phyloP scores from a whole-genome alignment of 495 filamentous ascomycete genomes.

The Platismatia glauca region DNA sequence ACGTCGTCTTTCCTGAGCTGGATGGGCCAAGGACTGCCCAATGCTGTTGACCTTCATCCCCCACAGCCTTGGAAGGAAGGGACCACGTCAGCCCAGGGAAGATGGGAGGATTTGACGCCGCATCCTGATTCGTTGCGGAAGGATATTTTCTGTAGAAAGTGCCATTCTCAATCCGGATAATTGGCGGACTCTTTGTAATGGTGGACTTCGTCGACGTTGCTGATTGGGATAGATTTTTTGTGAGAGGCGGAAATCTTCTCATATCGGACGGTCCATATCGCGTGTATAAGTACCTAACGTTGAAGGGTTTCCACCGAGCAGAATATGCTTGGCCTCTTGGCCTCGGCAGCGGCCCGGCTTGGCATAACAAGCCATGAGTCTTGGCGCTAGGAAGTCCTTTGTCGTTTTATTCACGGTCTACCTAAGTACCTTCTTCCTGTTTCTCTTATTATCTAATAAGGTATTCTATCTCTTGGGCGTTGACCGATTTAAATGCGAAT shows the following conservation, averaged over 20 bases:
- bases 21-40: slow-evolving; percentile 74
- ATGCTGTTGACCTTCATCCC: slow-evolving; percentile 34
- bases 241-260: slow-evolving; percentile 23
- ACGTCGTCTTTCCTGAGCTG: slow-evolving; percentile 60
- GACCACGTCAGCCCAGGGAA: slow-evolving; percentile 59
- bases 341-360: slow-evolving; percentile 14
- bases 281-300: too few relatives aligned
- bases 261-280: slow-evolving; percentile 22
- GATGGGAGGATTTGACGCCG: slow-evolving; percentile 49
- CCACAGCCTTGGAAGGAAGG: slow-evolving; percentile 43
- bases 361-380: too few relatives aligned
- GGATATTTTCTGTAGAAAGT: slow-evolving; percentile 80
- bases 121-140: slow-evolving; percentile 32
- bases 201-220: slow-evolving; percentile 7
- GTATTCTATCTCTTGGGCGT: too few relatives aligned
- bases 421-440: too few relatives aligned
- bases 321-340: too few relatives aligned
- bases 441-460: too few relatives aligned
- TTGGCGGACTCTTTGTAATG: slow-evolving; percentile 33
- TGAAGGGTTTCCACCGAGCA: too few relatives aligned
- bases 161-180: slow-evolving; percentile 64
- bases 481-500: too few relatives aligned
- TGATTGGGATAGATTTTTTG: not conserved
- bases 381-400: too few relatives aligned
- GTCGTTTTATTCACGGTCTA: too few relatives aligned